Percentiles rank a stretch among this genome's conserved stretches.
These are phyloP conservation scores for Cercospora canescens DNA, from an alignment of 2,329 filamentous ascomycete species.

Conservation along the genomic window DNA sequence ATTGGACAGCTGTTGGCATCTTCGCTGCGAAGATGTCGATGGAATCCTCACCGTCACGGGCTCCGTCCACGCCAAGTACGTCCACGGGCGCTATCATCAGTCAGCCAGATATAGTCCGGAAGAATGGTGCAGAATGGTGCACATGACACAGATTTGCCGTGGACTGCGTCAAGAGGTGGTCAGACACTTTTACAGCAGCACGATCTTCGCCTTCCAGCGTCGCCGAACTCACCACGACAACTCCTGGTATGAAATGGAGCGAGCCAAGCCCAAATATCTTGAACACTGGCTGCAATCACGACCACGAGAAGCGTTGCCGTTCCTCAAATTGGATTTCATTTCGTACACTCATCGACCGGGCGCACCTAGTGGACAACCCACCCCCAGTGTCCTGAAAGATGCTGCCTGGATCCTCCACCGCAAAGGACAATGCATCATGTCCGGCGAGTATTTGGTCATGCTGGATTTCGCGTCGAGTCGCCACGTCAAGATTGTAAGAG, in stretches of 20 bases:
- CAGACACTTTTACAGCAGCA: background rate
- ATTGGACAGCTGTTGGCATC: background rate
- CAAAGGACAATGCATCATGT: background rate
- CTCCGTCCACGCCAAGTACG: background rate
- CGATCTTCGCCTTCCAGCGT: background rate
- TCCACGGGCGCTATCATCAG: background rate
- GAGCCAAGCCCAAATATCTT: background rate
- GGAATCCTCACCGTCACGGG: background rate
- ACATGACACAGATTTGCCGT: background rate
- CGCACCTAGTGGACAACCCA: background rate
- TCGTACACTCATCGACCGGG: background rate
- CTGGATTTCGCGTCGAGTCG: background rate
- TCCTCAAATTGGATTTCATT: background rate
- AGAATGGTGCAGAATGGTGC: background rate
- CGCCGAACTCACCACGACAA: background rate
- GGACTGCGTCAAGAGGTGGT: background rate
- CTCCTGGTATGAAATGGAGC: background rate
- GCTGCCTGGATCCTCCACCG: background rate
- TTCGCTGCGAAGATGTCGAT: background rate
- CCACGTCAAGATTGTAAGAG: background rate
- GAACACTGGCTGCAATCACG: background rate
- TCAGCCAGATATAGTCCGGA: background rate
- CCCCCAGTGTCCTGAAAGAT: background rate
- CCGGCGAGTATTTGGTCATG: background rate
- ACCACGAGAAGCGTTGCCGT: background rate